Conservation (phyloP, 139 green algal species). For the Protoeuglena noctilucae region DNA sequence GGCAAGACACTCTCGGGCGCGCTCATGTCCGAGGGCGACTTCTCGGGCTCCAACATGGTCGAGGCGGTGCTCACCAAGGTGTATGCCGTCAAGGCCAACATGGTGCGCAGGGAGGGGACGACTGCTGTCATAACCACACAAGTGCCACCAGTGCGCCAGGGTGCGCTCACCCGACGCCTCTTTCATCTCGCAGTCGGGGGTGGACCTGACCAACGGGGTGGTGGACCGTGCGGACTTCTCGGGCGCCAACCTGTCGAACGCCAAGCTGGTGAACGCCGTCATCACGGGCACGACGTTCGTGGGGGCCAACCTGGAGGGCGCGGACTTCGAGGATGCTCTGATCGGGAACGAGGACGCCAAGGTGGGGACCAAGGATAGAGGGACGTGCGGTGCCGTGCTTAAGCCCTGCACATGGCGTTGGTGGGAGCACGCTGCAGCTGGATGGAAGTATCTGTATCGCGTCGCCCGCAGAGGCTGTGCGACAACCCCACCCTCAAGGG, state of each 20-base stretch:
- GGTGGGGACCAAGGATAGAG: too few relatives aligned
- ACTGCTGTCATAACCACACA: too few relatives aligned
- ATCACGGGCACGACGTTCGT: slow-evolving; percentile 4
- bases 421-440: too few relatives aligned
- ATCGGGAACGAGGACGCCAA: slow-evolving; percentile 9
- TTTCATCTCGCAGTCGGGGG: too few relatives aligned
- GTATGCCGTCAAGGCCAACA: slow-evolving; percentile 7
- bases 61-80: slow-evolving; percentile 8
- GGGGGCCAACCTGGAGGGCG: slow-evolving; percentile 2
- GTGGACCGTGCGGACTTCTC: slow-evolving; percentile 6
- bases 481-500: too few relatives aligned
- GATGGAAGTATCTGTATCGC: too few relatives aligned
- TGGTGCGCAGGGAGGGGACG: too few relatives aligned
- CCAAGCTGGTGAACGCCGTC: slow-evolving; percentile 8
- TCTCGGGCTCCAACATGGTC: slow-evolving; percentile 1
- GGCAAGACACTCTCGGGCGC: slow-evolving; percentile 8
- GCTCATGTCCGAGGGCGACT: slow-evolving; percentile 5
- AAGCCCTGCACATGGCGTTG: too few relatives aligned
- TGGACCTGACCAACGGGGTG: slow-evolving; percentile 7
- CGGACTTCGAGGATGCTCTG: slow-evolving; percentile 10
- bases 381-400: too few relatives aligned
- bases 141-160: too few relatives aligned
- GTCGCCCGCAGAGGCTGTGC: too few relatives aligned
- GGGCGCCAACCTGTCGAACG: neutral
- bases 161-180: too few relatives aligned